Base-by-base conservation (phyloP, 169 alveolate genomes). In the Cryptosporidium meleagridis region DNA sequence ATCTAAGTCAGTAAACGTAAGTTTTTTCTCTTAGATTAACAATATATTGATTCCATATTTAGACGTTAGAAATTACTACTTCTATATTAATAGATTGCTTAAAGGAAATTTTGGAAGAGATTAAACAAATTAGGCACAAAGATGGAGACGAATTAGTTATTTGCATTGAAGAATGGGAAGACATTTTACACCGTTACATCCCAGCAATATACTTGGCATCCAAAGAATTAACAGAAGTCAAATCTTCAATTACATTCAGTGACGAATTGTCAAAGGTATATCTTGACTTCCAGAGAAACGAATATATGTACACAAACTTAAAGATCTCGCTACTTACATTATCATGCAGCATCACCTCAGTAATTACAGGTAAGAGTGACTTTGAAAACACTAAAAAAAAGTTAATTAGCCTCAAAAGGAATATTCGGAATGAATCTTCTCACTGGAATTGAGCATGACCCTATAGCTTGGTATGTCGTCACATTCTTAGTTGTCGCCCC, bases 381-480 rank as follows among this genome's bases (percentile, higher is more conserved):
- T 48, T 18, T 5, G 33, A 16, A 21, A 59, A 44, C 9, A 26
- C 2, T 39, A 37, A 1, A 0, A 14, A 14, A 12, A n/a, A 26
- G 29, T 65, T 51, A 41, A 61, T 59, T 39, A 41, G 29, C 31
- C 31, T 18, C 29, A 29, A 4, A 31, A 75, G 89, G 89, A 23
- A 31, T 80, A 26, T 80, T 80, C 53, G 89, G 89, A 6, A 80
- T 80, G 89, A 80, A 80, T 23, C 62, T 80, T n/a, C 59, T 80
- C n/a, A 61, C 80, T 41, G 89, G 89, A 29, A 59, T 80, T 9
- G 89, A 80, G 62, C 75, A 61, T 1, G 75, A 80, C 26, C 89
- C 80, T 18, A 80, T 80, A 45, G 89, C 89, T 23, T 80, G 89
- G 89, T 80, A 80, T 12, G 45, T 80, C 6, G 89, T 80, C 9